Evolutionary conservation across 2,329 filamentous ascomycete genomes (phyloP), one percentile per base, ranked within the genome.

Genomic region (Pyrenochaeta sp.): DNA sequence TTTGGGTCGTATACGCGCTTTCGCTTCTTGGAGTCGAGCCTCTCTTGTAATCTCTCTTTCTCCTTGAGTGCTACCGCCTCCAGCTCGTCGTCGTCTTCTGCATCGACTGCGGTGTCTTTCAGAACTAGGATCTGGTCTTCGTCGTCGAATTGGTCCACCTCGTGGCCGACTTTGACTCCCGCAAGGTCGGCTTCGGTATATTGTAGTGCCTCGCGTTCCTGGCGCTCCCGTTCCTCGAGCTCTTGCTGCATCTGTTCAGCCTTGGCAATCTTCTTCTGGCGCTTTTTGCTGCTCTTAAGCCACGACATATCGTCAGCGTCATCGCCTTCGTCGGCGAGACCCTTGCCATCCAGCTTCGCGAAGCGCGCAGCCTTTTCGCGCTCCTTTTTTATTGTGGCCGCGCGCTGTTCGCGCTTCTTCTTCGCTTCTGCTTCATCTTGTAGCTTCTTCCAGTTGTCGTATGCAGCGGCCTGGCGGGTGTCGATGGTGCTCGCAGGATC

Each of bases 161-260:
- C 92, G 73, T 99, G 95, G 4, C 88, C 93, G 46, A 99, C 94
- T 73, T 91, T 95, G 66, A 99, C 88, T 32, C 94, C 95, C 0
- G 92, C 90, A 43, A 98, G 81, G 71, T 98, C 93, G 56, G 90
- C 89, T 3, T 91, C 86, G 0, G 91, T 93, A 74, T 97, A 96
- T 67, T 94, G 87, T 54, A 68, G 57, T 7, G 73, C 71, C 1
- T 87, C 87, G 3, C 85, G 85, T 9, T 85, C 85, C 72, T 93
- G 90, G 4, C 72, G 71, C 64, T 83, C 80, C 4, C 90, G 88
- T 56, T 91, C 91, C 9, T 88, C 91, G 40, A 92, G 79, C 73
- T 97, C 92, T 68, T 90, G 87, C 56, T 92, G 90, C 47, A 85
- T 75, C 71, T 83, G 83, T 62, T 90, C 85, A 27, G 88, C 87